Conservation (phyloP, 768 basidiomycete species). For the Leccinellum albellum region DNA sequence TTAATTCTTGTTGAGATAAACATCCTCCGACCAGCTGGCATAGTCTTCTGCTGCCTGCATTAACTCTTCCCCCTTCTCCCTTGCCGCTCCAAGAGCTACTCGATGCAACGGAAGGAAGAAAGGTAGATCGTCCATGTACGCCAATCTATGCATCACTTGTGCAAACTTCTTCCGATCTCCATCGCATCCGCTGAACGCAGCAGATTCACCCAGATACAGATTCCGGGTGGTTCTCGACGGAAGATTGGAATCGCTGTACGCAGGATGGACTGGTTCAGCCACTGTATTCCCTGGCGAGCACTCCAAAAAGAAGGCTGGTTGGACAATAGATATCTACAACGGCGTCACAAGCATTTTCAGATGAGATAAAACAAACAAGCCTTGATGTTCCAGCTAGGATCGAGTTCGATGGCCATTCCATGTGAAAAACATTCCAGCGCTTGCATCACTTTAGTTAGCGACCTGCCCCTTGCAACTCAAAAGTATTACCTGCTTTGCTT, state of each 20-base stretch:
- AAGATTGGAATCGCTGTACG: slow-evolving; percentile 15
- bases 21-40: slow-evolving; percentile 26
- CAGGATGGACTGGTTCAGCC: slow-evolving; percentile 17
- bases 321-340: slow-evolving; percentile 22
- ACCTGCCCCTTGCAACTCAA: not conserved
- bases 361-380: slow-evolving; percentile 30
- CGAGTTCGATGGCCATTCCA: slow-evolving; percentile 37
- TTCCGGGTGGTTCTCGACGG: slow-evolving; percentile 13
- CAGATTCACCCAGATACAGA: slow-evolving; percentile 9
- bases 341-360: not conserved
- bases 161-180: slow-evolving; percentile 26
- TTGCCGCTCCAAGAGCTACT: slow-evolving; percentile 20
- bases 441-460: slow-evolving; percentile 13
- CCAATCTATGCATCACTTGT: slow-evolving; percentile 13
- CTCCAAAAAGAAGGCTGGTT: slow-evolving; percentile 24
- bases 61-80: slow-evolving; percentile 18
- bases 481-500: slow-evolving; percentile 26
- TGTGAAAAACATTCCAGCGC: slow-evolving; percentile 40
- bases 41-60: slow-evolving; percentile 24
- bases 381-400: slow-evolving; percentile 47
- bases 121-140: slow-evolving; percentile 22
- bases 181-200: not conserved
- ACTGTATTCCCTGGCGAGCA: not conserved
- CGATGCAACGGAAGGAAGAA: slow-evolving; percentile 25
- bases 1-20: slow-evolving; percentile 12